Percentiles rank a stretch among this genome's conserved stretches.
Evolutionary conservation across 2,329 filamentous ascomycete genomes (phyloP).

Genomic region (Aspergillus brunneoviolaceus): DNA sequence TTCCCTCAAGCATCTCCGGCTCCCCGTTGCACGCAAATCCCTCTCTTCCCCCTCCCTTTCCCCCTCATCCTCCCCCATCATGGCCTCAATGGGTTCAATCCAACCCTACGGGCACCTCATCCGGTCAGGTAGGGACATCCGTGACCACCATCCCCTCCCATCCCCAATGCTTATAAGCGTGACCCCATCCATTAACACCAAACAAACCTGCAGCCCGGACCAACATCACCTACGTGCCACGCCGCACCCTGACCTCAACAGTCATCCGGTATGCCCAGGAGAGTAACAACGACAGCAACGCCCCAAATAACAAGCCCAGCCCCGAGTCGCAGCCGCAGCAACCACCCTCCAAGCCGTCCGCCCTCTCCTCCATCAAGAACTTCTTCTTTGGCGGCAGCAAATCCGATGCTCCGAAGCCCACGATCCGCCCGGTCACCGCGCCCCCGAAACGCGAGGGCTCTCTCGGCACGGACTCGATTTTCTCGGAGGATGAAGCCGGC

Average conservation of each 20-base stretch:
- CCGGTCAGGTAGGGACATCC: constrained; percentile 35
- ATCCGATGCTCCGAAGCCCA: constrained; percentile 27
- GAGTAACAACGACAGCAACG: constrained; percentile 21
- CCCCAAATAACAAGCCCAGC: constrained; percentile 19
- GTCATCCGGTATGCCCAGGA: constrained; percentile 30
- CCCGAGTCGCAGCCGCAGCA: neutral
- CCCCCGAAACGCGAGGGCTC: constrained; percentile 37
- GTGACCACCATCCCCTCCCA: too few relatives aligned
- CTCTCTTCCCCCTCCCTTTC: constrained; percentile 2
- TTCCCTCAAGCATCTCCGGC: constrained; percentile 22
- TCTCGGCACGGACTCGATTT: constrained; percentile 42
- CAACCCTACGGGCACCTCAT: constrained; percentile 40
- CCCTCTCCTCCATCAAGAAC: constrained; percentile 36
- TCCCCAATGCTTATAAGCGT: neutral
- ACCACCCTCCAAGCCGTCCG: constrained; percentile 19
- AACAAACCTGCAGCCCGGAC: constrained; percentile 28
- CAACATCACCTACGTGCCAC: constrained; percentile 34
- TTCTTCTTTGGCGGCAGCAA: constrained; percentile 32
- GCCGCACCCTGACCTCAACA: constrained; percentile 38
- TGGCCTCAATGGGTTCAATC: constrained; percentile 42
- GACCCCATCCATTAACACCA: neutral
- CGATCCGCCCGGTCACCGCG: constrained; percentile 27
- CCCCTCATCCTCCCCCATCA: constrained; percentile 22
- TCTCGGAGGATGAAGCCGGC: constrained; percentile 37
- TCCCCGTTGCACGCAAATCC: constrained; percentile 3